phyloP scores from a whole-genome alignment of 2,329 filamentous ascomycete species.

The Scedosporium dehoogii region DNA sequence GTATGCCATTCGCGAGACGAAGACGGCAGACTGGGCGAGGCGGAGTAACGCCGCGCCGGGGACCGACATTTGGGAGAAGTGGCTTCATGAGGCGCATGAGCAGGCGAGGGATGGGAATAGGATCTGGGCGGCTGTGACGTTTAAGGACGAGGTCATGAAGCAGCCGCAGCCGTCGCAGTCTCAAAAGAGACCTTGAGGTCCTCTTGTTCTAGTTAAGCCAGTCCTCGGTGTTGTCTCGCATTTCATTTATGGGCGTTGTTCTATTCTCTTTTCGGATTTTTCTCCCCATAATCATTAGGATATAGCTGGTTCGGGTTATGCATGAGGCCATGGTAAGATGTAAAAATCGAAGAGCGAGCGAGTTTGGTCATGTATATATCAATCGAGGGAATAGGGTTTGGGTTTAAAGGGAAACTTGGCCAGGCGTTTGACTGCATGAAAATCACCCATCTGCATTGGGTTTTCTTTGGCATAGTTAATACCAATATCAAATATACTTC shows the following conservation, averaged over 20 bases:
- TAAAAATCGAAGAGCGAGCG: neutral
- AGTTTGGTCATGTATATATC: neutral
- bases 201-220: too few species aligned
- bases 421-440: too few species aligned
- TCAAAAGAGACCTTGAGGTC: neutral
- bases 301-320: too few species aligned
- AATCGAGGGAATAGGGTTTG: too few species aligned
- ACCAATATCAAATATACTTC: too few species aligned
- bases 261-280: conserved; percentile 9
- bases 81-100: conserved; percentile 38
- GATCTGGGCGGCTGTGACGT: conserved; percentile 35
- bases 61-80: conserved; percentile 41
- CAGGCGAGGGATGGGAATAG: conserved; percentile 23
- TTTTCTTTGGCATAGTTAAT: too few species aligned
- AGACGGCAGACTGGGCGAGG: conserved; percentile 41
- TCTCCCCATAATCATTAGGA: neutral
- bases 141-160: conserved; percentile 39
- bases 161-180: conserved; percentile 13
- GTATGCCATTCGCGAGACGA: conserved; percentile 47
- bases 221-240: neutral
- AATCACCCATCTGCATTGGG: too few species aligned
- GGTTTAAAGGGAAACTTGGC: too few species aligned
- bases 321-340: too few species aligned
- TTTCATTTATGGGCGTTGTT: neutral
- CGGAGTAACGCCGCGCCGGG: conserved; percentile 40